Evolutionary conservation across 305 asterid genomes (phyloP).

Genomic region (Stenogyne calaminthoides): DNA sequence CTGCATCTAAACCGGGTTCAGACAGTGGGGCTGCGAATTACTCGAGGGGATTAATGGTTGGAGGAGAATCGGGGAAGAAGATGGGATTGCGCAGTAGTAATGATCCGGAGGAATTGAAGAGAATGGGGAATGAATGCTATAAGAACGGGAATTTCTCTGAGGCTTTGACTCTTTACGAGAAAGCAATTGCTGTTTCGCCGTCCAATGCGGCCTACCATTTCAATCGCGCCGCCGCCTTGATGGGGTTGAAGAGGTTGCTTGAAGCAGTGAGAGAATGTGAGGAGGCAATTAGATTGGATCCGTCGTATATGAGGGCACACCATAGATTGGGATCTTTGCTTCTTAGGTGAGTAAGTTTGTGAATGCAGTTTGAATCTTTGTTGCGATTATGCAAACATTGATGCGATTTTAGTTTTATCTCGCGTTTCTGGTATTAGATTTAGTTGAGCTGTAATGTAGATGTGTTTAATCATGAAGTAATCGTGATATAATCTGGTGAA

Average conservation of each 20-base stretch:
- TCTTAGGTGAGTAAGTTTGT: constrained; percentile 65
- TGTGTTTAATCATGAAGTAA: not conserved
- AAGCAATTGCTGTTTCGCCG: constrained; percentile 70
- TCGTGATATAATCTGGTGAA: constrained; percentile 23
- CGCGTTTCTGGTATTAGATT: constrained; percentile 13
- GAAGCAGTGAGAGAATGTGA: constrained; percentile 83
- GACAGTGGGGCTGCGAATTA: constrained; percentile 30
- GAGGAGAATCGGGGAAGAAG: constrained; percentile 44
- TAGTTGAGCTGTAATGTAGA: constrained; percentile 11
- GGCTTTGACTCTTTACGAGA: constrained; percentile 72
- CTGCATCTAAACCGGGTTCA: constrained; percentile 36
- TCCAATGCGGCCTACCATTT: constrained; percentile 69
- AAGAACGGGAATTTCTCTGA: constrained; percentile 59
- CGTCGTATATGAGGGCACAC: constrained; percentile 75
- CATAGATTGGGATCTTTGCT: constrained; percentile 84
- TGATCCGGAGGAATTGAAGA: constrained; percentile 85
- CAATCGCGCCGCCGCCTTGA: constrained; percentile 78
- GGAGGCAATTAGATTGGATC: constrained; percentile 86
- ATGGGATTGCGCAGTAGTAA: constrained; percentile 27
- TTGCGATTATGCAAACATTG: constrained; percentile 8
- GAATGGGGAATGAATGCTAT: constrained; percentile 68
- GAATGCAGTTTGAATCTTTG: constrained; percentile 19
- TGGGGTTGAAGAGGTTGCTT: constrained; percentile 50
- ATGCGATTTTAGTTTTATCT: constrained; percentile 11
- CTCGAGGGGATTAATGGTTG: constrained; percentile 44